These are phyloP conservation scores for Chalaropsis ovoidea DNA, from an alignment of 2,329 filamentous ascomycete genomes.

Conservation along the genomic window DNA sequence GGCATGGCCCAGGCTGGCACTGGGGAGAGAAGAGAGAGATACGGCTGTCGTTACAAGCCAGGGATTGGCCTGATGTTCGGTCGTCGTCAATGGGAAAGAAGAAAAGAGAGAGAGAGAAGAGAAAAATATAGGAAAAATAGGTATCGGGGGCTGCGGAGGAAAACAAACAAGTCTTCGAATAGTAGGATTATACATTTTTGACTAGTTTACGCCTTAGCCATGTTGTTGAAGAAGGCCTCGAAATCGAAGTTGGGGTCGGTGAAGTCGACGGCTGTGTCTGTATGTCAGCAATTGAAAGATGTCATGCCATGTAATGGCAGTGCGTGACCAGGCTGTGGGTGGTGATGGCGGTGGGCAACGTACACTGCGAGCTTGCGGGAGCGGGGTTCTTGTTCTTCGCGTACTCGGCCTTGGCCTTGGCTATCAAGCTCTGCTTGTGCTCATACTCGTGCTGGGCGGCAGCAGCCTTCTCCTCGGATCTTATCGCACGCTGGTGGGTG, in stretches of 20 bases:
- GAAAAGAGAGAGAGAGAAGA: neutral
- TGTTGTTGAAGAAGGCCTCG: slow-evolving; percentile 65
- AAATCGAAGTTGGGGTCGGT: slow-evolving; percentile 87
- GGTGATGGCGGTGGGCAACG: slow-evolving; percentile 27
- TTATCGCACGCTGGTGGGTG: slow-evolving; percentile 80
- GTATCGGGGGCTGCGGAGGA: slow-evolving; percentile 14
- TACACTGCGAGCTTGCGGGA: slow-evolving; percentile 29
- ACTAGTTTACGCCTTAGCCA: slow-evolving; percentile 41
- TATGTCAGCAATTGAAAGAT: neutral
- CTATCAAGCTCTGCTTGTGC: slow-evolving; percentile 83
- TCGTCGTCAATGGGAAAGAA: neutral
- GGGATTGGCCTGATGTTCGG: neutral
- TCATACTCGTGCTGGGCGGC: slow-evolving; percentile 73
- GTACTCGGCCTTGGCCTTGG: slow-evolving; percentile 85
- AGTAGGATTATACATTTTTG: slow-evolving; percentile 23
- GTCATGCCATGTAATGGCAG: neutral
- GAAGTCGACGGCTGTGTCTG: slow-evolving; percentile 40
- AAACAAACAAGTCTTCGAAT: slow-evolving; percentile 9
- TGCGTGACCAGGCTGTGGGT: too few species aligned
- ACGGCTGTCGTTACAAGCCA: slow-evolving; percentile 1
- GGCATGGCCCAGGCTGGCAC: slow-evolving; percentile 20
- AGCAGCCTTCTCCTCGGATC: slow-evolving; percentile 56
- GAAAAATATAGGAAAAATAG: neutral
- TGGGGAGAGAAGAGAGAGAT: slow-evolving; percentile 14
- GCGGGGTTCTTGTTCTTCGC: slow-evolving; percentile 58